phyloP scores from a whole-genome alignment of 148 eudicot genomes.

The Polygonum aviculare region DNA sequence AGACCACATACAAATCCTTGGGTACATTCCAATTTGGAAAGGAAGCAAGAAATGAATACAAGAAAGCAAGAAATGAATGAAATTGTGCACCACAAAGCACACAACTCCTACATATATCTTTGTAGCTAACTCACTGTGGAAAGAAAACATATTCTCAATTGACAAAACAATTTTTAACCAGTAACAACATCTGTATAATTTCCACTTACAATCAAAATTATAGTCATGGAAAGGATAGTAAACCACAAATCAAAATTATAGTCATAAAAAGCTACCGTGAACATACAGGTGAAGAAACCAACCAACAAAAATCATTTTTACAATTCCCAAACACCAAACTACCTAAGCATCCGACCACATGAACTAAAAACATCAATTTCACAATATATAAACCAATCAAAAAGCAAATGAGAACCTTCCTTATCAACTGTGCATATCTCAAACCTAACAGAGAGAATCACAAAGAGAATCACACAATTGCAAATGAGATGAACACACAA shows the following conservation, averaged over 20 bases:
- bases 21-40: neutral
- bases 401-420: too few relatives aligned
- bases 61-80: neutral
- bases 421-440: too few relatives aligned
- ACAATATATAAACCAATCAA: too few relatives aligned
- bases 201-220: neutral
- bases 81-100: neutral
- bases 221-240: neutral
- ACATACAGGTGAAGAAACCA: too few relatives aligned
- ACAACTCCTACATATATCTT: neutral
- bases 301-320: too few relatives aligned
- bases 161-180: neutral
- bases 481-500: too few relatives aligned
- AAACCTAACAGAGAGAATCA: too few relatives aligned
- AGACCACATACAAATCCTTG: neutral
- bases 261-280: too few relatives aligned
- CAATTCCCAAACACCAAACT: too few relatives aligned
- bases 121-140: neutral
- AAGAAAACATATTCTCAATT: neutral
- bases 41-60: neutral
- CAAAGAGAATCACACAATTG: too few relatives aligned
- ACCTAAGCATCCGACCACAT: too few relatives aligned
- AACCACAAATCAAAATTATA: neutral
- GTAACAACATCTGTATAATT: neutral
- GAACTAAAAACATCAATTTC: too few relatives aligned